Conservation (phyloP, 352 stramenopile species). For the Globisporangium solare region DNA sequence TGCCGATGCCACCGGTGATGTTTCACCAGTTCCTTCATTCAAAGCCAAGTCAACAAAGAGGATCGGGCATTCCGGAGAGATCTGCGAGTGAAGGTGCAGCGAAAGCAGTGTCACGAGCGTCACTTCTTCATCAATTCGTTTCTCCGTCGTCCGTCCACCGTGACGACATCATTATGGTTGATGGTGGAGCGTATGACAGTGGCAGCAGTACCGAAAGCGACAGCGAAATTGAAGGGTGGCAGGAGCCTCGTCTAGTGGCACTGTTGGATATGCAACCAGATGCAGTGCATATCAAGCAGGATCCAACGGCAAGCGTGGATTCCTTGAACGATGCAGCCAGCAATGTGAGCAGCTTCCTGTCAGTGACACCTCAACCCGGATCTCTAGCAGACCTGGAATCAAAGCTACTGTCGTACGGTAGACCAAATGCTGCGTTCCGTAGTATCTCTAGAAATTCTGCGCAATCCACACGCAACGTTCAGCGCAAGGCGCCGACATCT, state of each 20-base stretch:
- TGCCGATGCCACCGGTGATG: too few relatives aligned
- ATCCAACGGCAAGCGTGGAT: background rate
- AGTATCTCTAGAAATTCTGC: background rate
- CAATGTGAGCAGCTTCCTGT: background rate
- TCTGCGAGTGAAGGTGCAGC: too few relatives aligned
- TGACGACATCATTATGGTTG: conserved; percentile 8
- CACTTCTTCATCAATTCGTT: background rate
- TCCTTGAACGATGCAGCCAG: background rate
- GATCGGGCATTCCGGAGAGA: too few relatives aligned
- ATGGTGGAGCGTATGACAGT: conserved; percentile 4
- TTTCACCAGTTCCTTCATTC: too few relatives aligned
- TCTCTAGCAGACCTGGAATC: too few relatives aligned
- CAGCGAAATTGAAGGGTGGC: conserved; percentile 4
- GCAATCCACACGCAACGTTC: too few relatives aligned
- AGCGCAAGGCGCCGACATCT: too few relatives aligned
- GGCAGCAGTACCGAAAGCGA: conserved; percentile 13
- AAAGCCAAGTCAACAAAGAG: too few relatives aligned
- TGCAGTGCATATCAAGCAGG: conserved; percentile 1
- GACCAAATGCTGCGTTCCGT: background rate
- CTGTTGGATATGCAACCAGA: conserved; percentile 1
- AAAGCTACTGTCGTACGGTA: background rate
- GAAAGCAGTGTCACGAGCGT: too few relatives aligned
- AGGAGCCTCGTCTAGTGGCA: too few relatives aligned
- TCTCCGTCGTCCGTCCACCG: background rate
- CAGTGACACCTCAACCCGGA: background rate